Conservation (phyloP, 306 rosid genomes). For the Trichosanthes truncata region DNA sequence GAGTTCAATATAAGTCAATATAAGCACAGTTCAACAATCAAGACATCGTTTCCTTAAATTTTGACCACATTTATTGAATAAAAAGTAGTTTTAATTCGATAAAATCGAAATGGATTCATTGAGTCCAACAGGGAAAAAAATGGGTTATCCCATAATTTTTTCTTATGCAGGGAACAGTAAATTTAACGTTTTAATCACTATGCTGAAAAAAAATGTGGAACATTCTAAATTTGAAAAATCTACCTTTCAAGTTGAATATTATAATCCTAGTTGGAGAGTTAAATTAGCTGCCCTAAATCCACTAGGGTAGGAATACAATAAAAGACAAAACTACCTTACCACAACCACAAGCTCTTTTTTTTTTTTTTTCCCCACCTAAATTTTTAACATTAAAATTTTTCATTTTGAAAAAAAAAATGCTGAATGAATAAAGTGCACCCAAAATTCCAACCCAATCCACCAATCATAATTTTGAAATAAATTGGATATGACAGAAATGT, state of each 20-base stretch:
- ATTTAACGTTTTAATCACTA: neutral
- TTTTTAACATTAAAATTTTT: neutral
- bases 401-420: neutral
- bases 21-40: no score
- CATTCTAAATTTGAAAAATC: neutral
- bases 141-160: neutral
- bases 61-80: no score
- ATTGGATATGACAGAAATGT: neutral
- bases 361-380: neutral
- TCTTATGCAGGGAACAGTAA: neutral
- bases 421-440: neutral
- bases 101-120: no score
- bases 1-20: no score
- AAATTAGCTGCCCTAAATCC: neutral
- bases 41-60: no score
- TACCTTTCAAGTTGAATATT: neutral
- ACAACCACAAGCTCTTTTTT: neutral
- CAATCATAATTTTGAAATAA: neutral
- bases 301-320: neutral
- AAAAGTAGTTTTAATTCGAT: no score
- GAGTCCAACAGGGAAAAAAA: no score
- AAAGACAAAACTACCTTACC: slow-evolving; percentile 1
- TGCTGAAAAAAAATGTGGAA: neutral
- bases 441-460: slow-evolving; percentile 7
- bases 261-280: neutral